Evolutionary conservation across 2,329 filamentous ascomycete genomes (phyloP).

Genomic region (Venturia asperata): DNA sequence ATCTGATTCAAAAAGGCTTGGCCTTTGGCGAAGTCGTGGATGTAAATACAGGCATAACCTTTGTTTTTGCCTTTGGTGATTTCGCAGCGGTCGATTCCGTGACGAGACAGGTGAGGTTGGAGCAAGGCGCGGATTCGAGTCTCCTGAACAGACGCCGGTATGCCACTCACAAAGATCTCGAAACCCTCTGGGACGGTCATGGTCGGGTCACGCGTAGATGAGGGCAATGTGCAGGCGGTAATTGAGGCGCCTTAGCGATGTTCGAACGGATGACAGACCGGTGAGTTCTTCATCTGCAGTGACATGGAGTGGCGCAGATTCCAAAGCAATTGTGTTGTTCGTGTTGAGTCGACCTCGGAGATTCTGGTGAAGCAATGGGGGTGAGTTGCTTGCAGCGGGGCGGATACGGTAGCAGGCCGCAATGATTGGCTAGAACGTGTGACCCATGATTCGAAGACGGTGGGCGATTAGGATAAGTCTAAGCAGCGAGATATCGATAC

Average conservation of each 20-base stretch:
- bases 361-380: not conserved
- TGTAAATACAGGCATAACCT: constrained; percentile 14
- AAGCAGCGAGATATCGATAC: too few species aligned
- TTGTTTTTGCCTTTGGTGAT: constrained; percentile 35
- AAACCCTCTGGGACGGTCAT: not conserved
- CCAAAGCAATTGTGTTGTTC: not conserved
- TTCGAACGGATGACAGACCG: not conserved
- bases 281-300: not conserved
- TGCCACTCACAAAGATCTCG: constrained; percentile 12
- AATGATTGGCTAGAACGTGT: not conserved
- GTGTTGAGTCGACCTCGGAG: not conserved
- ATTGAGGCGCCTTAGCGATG: not conserved
- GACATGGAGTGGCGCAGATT: not conserved
- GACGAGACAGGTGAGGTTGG: constrained; percentile 30
- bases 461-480: too few species aligned
- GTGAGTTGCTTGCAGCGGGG: not conserved
- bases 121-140: not conserved
- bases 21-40: not conserved
- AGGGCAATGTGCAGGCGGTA: not conserved
- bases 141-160: constrained; percentile 1
- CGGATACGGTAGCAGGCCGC: not conserved
- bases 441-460: too few species aligned
- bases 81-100: constrained; percentile 40
- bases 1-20: constrained; percentile 5
- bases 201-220: too few species aligned